A percentile compares a stretch with the other conserved stretches of the same genome.
Evolutionary conservation across 2,329 filamentous ascomycete genomes (phyloP).

Genomic region (Setomelanomma holmii): DNA sequence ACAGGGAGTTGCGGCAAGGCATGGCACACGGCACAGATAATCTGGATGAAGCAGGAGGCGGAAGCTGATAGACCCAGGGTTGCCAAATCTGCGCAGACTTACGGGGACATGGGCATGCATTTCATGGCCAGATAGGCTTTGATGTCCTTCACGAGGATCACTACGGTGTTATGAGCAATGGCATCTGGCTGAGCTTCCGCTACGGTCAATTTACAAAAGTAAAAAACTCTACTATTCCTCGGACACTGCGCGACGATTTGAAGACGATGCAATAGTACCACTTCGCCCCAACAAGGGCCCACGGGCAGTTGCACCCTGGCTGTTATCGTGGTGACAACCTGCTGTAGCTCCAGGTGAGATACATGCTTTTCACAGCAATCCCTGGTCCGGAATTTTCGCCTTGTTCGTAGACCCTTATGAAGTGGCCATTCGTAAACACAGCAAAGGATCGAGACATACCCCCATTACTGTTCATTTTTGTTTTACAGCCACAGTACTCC

Average conservation of each 20-base stretch:
- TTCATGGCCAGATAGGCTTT: slow-evolving; percentile 38
- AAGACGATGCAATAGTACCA: no score
- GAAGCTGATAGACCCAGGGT: slow-evolving; percentile 35
- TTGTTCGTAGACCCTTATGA: no score
- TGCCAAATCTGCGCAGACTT: slow-evolving; percentile 36
- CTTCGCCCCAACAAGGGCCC: no score
- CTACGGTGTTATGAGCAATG: slow-evolving; percentile 44
- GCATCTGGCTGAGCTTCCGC: slow-evolving; percentile 35
- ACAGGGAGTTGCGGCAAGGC: slow-evolving; percentile 43
- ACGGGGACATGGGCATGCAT: slow-evolving; percentile 35
- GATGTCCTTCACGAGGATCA: slow-evolving; percentile 32
- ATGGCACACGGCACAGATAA: background rate
- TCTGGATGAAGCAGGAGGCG: no score
- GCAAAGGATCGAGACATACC: background rate
- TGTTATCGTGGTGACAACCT: no score
- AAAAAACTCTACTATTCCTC: no score
- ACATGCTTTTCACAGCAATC: no score
- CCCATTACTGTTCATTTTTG: no score
- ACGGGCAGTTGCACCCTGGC: no score
- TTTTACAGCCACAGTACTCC: no score
- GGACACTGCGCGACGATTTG: background rate
- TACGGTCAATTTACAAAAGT: slow-evolving; percentile 42
- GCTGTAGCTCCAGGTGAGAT: no score
- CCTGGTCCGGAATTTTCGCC: no score
- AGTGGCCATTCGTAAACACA: background rate